Evolutionary conservation across 2,329 filamentous ascomycete species (phyloP), one percentile per base, ranked within the genome.

Genomic region (Hypoxylon sp.): DNA sequence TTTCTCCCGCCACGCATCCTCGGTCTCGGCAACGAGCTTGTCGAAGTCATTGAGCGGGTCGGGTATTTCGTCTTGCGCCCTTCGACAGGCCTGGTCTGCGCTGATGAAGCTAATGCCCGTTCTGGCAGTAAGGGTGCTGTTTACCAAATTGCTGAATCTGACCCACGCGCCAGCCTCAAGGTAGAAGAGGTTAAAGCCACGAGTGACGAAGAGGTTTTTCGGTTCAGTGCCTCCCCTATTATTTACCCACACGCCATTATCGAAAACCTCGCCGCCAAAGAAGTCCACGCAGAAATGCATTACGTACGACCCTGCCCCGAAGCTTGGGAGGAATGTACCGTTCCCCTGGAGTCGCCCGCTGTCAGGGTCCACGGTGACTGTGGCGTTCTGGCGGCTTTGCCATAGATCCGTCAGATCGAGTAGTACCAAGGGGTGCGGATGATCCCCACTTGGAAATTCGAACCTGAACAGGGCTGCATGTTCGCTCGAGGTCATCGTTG

Each of bases 31-130:
- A 3, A 84, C 81, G 0, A 86, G 81, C 9, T 73, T 76, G 32
- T 85, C 81, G 65, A 92, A 91, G 66, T 88, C 85, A 22, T 72
- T 85, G 80, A 51, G 84, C 77, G 84, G 88, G 1, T 83, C 74
- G 0, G 88, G 85, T 9, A 91, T 87, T 69, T 92, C 89, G 1
- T 74, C 80, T 73, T 89, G 84, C 0, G 87, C 89, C 70, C 87
- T 89, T 2, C 76, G 71, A 71, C 89, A 92, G 1, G 89, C 89
- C 74, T 89, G 84, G 0, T 83, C 80, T 1, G 81, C 78, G 67
- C 84, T 88, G 63, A 90, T 85, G 74, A 90, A 90, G 64, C 88
- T 91, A 7, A 90, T 77, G 0, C 88, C 89, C 51, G 90, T 84
- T 20, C 88, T 80, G 7, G 83, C 87, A n/a, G 85, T 76, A 12